These are phyloP conservation scores for Mycena haematopus DNA, from an alignment of 768 basidiomycete genomes.

Conservation along the genomic window DNA sequence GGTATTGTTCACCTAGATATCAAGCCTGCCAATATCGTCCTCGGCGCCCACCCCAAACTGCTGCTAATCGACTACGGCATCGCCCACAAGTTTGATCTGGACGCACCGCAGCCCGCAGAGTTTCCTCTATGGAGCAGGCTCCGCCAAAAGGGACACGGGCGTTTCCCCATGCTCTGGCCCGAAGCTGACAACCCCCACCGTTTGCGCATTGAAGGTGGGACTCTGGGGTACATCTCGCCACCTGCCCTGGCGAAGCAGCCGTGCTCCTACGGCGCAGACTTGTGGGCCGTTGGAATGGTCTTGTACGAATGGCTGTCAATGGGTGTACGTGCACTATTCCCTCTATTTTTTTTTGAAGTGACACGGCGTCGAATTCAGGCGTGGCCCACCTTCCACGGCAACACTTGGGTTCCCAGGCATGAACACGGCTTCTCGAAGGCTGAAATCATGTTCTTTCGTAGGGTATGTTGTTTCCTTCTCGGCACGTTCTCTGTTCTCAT, in stretches of 20 bases:
- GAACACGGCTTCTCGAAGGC: too few relatives aligned
- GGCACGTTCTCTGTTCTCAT: too few relatives aligned
- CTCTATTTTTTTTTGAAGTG: too few relatives aligned
- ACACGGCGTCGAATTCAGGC: too few relatives aligned
- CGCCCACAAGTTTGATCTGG: neutral
- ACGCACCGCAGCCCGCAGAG: neutral
- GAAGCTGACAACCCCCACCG: neutral
- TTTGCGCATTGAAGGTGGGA: neutral
- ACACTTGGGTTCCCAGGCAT: too few relatives aligned
- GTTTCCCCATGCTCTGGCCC: neutral
- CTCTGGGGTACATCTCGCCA: neutral
- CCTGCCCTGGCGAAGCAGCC: neutral
- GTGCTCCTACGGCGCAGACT: constrained; percentile 1
- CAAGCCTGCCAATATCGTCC: constrained; percentile 9
- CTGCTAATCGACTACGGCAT: constrained; percentile 11
- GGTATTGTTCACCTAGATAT: constrained; percentile 16
- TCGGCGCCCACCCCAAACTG: neutral
- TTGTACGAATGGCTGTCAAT: neutral
- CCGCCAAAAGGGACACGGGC: neutral
- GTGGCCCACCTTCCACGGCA: too few relatives aligned
- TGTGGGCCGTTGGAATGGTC: neutral
- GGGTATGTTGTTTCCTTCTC: too few relatives aligned
- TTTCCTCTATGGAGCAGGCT: neutral
- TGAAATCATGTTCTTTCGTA: too few relatives aligned
- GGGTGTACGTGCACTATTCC: too few relatives aligned